A percentile compares a stretch with the other conserved stretches of the same genome.
Evolutionary conservation across 495 filamentous ascomycete genomes (phyloP).

Genomic region (Penicillium silybi): DNA sequence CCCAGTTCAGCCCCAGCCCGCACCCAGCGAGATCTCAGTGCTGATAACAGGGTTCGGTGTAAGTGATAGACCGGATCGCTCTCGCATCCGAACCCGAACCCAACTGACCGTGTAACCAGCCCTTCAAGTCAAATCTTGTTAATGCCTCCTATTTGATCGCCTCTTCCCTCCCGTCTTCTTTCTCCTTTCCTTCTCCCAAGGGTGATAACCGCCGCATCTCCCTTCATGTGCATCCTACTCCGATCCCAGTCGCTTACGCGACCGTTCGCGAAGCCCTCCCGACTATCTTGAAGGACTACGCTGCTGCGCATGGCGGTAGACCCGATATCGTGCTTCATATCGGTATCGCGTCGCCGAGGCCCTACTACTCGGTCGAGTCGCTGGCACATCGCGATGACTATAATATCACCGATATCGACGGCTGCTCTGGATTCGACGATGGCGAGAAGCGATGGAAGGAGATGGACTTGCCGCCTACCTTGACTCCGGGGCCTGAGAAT

Average conservation of each 20-base stretch:
- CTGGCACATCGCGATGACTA: constrained; percentile 76
- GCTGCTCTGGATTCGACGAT: constrained; percentile 50
- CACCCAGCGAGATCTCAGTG: constrained; percentile 54
- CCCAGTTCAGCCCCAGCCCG: constrained; percentile 11
- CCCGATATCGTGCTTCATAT: constrained; percentile 73
- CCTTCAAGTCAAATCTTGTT: constrained; percentile 62
- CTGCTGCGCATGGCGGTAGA: constrained; percentile 33
- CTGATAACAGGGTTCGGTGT: constrained; percentile 73
- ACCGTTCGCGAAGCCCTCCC: constrained; percentile 62
- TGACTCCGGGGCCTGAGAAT: constrained; percentile 26
- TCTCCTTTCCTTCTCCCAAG: constrained; percentile 21
- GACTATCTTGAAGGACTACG: constrained; percentile 41
- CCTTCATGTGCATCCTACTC: constrained; percentile 60
- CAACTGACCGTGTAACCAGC: constrained; percentile 38
- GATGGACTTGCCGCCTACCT: constrained; percentile 33
- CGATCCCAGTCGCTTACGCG: constrained; percentile 66
- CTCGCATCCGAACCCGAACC: neutral
- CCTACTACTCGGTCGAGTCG: constrained; percentile 66
- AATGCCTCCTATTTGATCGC: constrained; percentile 74
- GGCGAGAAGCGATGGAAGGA: constrained; percentile 46
- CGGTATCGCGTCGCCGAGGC: constrained; percentile 70
- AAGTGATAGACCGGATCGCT: constrained; percentile 32
- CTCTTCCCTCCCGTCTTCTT: constrained; percentile 39
- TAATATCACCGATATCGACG: constrained; percentile 62
- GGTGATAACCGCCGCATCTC: constrained; percentile 49